A percentile compares a stretch with the other conserved stretches of the same genome.
These are phyloP conservation scores for Saposhnikovia divaricata DNA, from an alignment of 129 eudicot species.

Conservation along the genomic window DNA sequence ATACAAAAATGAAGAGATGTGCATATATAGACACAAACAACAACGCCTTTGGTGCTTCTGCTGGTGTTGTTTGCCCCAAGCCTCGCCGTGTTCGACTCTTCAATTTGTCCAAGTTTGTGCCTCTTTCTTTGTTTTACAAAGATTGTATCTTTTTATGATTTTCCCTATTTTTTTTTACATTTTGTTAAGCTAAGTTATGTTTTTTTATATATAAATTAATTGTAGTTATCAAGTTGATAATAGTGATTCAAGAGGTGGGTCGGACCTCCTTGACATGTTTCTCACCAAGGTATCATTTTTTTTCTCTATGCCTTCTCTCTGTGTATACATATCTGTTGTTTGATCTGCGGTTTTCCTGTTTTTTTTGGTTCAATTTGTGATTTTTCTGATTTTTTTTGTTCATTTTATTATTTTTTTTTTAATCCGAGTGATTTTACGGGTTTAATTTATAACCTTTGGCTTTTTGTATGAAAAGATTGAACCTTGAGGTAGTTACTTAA, in stretches of 20 bases:
- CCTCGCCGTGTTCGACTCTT: constrained; percentile 38
- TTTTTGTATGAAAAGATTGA: neutral
- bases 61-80: constrained; percentile 43
- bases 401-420: neutral
- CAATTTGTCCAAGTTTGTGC: constrained; percentile 23
- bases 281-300: constrained; percentile 33
- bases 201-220: neutral
- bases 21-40: neutral
- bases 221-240: constrained; percentile 31
- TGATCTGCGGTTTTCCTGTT: no score
- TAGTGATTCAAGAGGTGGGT: constrained; percentile 38
- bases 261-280: constrained; percentile 52
- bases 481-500: neutral
- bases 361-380: no score
- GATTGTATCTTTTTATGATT: neutral
- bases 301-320: neutral
- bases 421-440: neutral
- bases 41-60: constrained; percentile 6
- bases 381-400: neutral
- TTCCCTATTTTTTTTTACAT: neutral
- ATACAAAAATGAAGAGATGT: constrained; percentile 3
- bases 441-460: neutral
- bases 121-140: neutral
- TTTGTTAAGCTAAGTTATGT: neutral
- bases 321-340: neutral